A percentile compares a stretch with the other conserved stretches of the same genome.
Conservation (phyloP, 306 rosid species). For the Sechiopsis laciniata region DNA sequence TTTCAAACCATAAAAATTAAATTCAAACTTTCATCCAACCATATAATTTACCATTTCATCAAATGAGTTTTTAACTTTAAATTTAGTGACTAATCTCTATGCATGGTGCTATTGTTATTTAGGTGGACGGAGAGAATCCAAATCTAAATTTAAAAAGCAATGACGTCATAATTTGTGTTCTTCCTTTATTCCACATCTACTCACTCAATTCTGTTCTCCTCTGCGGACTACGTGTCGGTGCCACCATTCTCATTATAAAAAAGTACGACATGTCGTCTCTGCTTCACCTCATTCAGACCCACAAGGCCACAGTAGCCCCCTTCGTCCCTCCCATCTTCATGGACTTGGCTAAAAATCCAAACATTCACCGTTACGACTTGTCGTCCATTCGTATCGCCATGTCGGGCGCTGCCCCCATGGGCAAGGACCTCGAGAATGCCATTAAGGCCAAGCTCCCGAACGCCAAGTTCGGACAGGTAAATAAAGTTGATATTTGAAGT, state of each 20-base stretch:
- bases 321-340: conserved; percentile 63
- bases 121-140: conserved; percentile 79
- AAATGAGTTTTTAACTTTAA: too few relatives aligned
- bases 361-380: conserved; percentile 44
- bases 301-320: conserved; percentile 47
- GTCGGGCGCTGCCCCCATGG: conserved; percentile 75
- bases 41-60: too few relatives aligned
- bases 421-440: conserved; percentile 55
- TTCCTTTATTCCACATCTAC: conserved; percentile 69
- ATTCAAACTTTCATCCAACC: too few relatives aligned
- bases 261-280: conserved; percentile 52
- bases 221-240: conserved; percentile 59
- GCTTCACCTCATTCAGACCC: conserved; percentile 34
- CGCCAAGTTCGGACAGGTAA: conserved; percentile 66
- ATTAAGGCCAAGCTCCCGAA: conserved; percentile 55
- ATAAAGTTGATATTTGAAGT: too few relatives aligned
- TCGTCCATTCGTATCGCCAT: conserved; percentile 48
- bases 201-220: conserved; percentile 72
- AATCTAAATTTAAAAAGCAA: conserved; percentile 41
- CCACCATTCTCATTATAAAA: conserved; percentile 50
- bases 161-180: conserved; percentile 56
- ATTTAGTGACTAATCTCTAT: too few relatives aligned
- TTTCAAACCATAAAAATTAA: too few relatives aligned
- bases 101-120: too few relatives aligned
- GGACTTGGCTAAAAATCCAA: conserved; percentile 44